Conservation (phyloP, 805 yeast species). For the Starmerella khaoyaiensis region DNA sequence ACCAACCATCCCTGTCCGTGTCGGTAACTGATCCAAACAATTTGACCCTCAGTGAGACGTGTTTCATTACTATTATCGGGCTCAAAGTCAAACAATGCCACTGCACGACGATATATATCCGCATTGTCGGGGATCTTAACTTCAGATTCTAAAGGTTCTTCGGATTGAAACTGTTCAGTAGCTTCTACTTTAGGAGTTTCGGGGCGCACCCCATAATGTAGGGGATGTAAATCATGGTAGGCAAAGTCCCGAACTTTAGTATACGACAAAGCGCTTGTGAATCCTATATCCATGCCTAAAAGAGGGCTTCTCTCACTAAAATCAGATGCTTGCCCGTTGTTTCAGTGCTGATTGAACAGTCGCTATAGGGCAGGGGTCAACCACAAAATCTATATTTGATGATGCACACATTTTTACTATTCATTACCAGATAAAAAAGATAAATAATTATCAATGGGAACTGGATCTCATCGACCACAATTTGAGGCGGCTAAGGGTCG, state of each 20-base stretch:
- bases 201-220: slow-evolving; percentile 47
- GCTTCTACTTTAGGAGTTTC: background rate
- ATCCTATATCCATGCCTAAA: too few relatives aligned
- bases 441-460: slow-evolving; percentile 12
- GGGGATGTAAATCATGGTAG: slow-evolving; percentile 53
- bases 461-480: slow-evolving; percentile 21
- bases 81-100: slow-evolving; percentile 76
- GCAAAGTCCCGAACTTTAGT: slow-evolving; percentile 70
- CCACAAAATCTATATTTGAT: background rate
- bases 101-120: slow-evolving; percentile 50
- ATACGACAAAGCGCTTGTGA: slow-evolving; percentile 27
- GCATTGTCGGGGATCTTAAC: too few relatives aligned
- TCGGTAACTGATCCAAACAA: slow-evolving; percentile 71
- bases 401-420: background rate
- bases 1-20: slow-evolving; percentile 99
- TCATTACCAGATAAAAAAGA: background rate
- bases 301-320: too few relatives aligned
- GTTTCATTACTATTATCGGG: slow-evolving; percentile 95
- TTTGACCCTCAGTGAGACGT: slow-evolving; percentile 62
- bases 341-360: too few relatives aligned
- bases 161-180: background rate
- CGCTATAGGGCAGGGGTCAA: too few relatives aligned
- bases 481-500: slow-evolving; percentile 20
- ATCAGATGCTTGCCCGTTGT: too few relatives aligned
- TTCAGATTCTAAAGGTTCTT: too few relatives aligned